A percentile compares a stretch with the other conserved stretches of the same genome.
Conservation (phyloP, 305 asterid species). For the Rubia peregrina region DNA sequence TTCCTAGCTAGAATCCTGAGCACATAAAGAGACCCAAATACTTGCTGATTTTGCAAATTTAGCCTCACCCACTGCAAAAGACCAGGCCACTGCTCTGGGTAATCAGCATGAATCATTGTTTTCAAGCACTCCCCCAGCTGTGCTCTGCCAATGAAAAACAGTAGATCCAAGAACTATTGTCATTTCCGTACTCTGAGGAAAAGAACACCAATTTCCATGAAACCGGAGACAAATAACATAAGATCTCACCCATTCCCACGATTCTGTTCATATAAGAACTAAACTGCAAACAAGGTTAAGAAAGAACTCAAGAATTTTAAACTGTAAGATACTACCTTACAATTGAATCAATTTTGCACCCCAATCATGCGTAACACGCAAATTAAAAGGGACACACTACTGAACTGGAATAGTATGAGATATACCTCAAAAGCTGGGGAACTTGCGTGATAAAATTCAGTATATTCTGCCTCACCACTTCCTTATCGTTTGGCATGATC, state of each 20-base stretch:
- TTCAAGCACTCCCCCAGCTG: slow-evolving; percentile 95
- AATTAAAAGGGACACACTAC: not conserved
- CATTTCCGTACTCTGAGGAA: not conserved
- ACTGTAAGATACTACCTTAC: no score
- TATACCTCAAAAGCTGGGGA: slow-evolving; percentile 82
- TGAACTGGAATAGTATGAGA: not conserved
- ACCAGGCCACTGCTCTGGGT: slow-evolving; percentile 97
- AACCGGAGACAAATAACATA: not conserved
- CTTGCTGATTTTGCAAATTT: slow-evolving; percentile 87
- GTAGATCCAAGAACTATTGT: slow-evolving; percentile 16
- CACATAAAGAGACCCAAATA: slow-evolving; percentile 86
- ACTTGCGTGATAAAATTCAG: slow-evolving; percentile 66
- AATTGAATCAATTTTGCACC: no score
- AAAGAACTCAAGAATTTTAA: not conserved
- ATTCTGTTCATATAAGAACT: not conserved
- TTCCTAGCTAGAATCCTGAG: slow-evolving; percentile 87
- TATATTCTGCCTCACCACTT: slow-evolving; percentile 77
- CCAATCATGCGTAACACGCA: no score
- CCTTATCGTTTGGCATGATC: slow-evolving; percentile 80
- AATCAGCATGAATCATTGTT: slow-evolving; percentile 79
- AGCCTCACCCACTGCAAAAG: slow-evolving; percentile 89
- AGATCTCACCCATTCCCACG: not conserved
- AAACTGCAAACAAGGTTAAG: not conserved
- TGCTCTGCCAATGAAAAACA: slow-evolving; percentile 43
- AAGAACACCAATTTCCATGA: not conserved